Conservation (phyloP, 345 rosid genomes). For the Schrenkiella parvula region DNA sequence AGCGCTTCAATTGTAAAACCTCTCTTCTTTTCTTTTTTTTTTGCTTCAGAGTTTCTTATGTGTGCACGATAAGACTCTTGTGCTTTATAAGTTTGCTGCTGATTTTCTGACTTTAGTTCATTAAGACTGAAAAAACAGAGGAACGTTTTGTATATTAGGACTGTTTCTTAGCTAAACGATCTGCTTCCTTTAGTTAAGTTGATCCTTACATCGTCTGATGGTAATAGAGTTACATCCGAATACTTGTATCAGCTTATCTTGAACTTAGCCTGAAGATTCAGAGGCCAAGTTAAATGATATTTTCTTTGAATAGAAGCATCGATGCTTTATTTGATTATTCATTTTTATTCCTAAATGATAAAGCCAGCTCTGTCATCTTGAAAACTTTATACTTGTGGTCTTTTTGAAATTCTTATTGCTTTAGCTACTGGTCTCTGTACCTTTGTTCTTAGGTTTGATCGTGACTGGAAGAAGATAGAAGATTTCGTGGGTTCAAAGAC, state of each 20-base stretch:
- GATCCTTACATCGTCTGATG: background rate
- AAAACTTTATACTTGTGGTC: background rate
- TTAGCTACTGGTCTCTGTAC: background rate
- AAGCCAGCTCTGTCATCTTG: background rate
- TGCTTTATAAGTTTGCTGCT: background rate
- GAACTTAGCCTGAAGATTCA: background rate
- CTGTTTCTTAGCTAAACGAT: background rate
- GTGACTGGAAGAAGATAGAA: conserved; percentile 98
- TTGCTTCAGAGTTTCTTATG: too few relatives aligned
- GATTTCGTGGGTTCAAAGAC: conserved; percentile 97
- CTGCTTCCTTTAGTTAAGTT: background rate
- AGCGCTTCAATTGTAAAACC: conserved; percentile 82
- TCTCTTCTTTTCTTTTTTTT: too few relatives aligned
- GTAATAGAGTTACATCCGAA: background rate
- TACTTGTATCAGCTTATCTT: background rate
- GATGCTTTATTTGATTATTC: too few relatives aligned
- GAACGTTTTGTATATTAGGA: background rate
- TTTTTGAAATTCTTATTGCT: background rate
- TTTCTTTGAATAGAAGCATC: background rate
- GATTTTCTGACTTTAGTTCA: background rate
- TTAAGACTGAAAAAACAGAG: background rate
- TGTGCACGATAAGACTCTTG: too few relatives aligned
- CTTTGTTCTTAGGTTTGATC: conserved; percentile 74
- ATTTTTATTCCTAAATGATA: too few relatives aligned
- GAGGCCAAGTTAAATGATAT: background rate